Base-by-base conservation (phyloP, 495 filamentous ascomycete species). In the Aspergillus steynii region DNA sequence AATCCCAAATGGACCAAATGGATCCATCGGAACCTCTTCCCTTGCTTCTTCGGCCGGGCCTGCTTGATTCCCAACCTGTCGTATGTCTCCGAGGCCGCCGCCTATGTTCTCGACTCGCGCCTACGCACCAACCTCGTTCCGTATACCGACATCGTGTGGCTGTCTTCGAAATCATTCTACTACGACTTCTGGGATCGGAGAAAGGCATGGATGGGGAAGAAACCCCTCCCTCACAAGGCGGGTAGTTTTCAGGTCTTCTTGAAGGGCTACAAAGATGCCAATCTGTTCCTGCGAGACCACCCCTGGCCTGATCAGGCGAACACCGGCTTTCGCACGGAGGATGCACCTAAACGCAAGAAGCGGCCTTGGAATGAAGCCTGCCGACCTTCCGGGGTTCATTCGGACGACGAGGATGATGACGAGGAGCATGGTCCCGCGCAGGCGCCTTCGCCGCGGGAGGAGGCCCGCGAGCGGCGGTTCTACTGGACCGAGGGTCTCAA, bases 21-120 rank as follows among this genome's bases (percentile, higher is more conserved):
- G 92, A 87, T 96, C 76, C 92, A 96, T 71, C 80, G 92, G 61
- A 96, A 95, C 72, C 70, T 99, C 67, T 97, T 99, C 69, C 95
- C 95, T 29, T 99, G 93, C 77, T 97, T 90, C 75, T 99, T 99
- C 65, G 95, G 95, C 9, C 82, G 95, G 63, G 92, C 93, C 51
- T 98, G 95, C 69, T 84, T 99, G 58, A 99, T 99, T 74, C 95
- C 95, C 47, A 99, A 99, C 71, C 82, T 99, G n/a, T 97, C 93
- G 53, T 99, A 99, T 72, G 91, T 99, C 66, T 97, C 93, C 60
- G 95, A 99, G 80, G 95, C 95, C 20, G 95, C 95, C 12, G 94
- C 95, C 47, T 99, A 97, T 72, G 90, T 96, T 3, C 85, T 99
- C 50, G 95, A 99, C 77, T 86, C 86, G 59, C 90, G 94, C 64